Conservation (phyloP, 345 rosid species). For the Ceriops decandra region DNA sequence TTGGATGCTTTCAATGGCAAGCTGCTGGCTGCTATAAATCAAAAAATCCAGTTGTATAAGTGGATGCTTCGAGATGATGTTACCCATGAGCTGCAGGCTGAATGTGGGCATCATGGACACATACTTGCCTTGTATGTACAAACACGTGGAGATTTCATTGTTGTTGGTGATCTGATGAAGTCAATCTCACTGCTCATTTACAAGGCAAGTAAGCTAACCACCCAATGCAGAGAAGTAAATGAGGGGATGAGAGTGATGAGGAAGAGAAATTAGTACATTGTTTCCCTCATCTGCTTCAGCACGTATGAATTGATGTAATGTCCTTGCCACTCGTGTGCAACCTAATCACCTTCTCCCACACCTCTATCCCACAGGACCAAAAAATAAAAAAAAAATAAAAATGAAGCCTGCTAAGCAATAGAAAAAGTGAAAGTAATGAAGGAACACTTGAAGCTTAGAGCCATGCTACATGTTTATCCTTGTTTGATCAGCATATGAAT, state of each 20-base stretch:
- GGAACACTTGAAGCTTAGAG: background rate
- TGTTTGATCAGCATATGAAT: slow-evolving; percentile 4
- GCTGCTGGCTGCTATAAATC: slow-evolving; percentile 85
- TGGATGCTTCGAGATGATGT: slow-evolving; percentile 96
- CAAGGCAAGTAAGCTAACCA: slow-evolving; percentile 43
- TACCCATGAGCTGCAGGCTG: slow-evolving; percentile 76
- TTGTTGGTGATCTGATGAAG: slow-evolving; percentile 93
- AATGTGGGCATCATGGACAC: slow-evolving; percentile 90
- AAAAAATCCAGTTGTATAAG: slow-evolving; percentile 84
- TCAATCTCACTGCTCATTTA: slow-evolving; percentile 85
- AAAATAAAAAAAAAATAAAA: background rate
- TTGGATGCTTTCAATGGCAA: slow-evolving; percentile 91
- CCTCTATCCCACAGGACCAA: background rate
- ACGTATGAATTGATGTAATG: background rate
- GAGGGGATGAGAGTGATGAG: background rate
- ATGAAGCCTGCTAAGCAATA: background rate
- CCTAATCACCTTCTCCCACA: background rate
- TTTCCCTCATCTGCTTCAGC: too few species aligned
- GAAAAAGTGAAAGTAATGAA: background rate
- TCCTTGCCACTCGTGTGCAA: background rate
- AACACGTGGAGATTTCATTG: slow-evolving; percentile 94
- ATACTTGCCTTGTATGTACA: slow-evolving; percentile 85
- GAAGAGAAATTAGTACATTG: background rate
- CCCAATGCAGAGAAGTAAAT: background rate
- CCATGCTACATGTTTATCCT: background rate